These are phyloP conservation scores for Didymella arachidicola DNA, from an alignment of 2,329 filamentous ascomycete genomes.

Conservation along the genomic window DNA sequence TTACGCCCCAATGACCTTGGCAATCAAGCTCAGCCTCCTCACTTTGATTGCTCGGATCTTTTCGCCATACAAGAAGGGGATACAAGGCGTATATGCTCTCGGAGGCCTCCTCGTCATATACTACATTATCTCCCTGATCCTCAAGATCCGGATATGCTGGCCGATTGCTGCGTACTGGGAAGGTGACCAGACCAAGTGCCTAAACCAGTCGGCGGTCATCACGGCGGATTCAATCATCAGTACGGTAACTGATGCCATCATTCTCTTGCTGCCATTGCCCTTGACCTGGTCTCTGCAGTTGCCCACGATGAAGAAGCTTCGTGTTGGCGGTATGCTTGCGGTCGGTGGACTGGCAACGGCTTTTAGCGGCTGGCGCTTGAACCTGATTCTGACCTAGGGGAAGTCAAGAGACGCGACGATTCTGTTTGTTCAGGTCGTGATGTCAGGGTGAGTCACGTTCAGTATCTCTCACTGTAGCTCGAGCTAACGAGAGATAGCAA, in stretches of 20 bases:
- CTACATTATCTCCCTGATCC: slow-evolving; percentile 12
- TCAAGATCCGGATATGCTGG: slow-evolving; percentile 23
- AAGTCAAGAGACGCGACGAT: slow-evolving; percentile 15
- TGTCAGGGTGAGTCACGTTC: slow-evolving; percentile 15
- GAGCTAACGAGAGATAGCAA: slow-evolving; percentile 16
- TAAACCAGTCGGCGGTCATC: slow-evolving; percentile 47
- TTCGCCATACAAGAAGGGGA: slow-evolving; percentile 21
- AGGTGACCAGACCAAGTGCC: slow-evolving; percentile 32
- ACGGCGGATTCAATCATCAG: slow-evolving; percentile 45
- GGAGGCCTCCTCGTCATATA: slow-evolving; percentile 18
- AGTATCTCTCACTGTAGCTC: not conserved
- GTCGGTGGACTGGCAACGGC: slow-evolving; percentile 42
- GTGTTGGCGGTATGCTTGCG: slow-evolving; percentile 43
- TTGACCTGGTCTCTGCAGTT: slow-evolving; percentile 44
- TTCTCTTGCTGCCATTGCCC: slow-evolving; percentile 47
- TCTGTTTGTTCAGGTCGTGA: slow-evolving; percentile 19
- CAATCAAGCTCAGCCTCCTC: slow-evolving; percentile 36
- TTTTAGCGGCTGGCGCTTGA: slow-evolving; percentile 41
- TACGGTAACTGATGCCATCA: slow-evolving; percentile 46
- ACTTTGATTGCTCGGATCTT: slow-evolving; percentile 37
- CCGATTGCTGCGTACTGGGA: slow-evolving; percentile 35
- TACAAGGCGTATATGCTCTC: slow-evolving; percentile 27
- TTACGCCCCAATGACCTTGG: slow-evolving; percentile 29
- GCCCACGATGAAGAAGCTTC: slow-evolving; percentile 43
- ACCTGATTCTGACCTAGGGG: slow-evolving; percentile 23